Conservation (phyloP, 1,139 yeast genomes). For the Fermentozyma sake region DNA sequence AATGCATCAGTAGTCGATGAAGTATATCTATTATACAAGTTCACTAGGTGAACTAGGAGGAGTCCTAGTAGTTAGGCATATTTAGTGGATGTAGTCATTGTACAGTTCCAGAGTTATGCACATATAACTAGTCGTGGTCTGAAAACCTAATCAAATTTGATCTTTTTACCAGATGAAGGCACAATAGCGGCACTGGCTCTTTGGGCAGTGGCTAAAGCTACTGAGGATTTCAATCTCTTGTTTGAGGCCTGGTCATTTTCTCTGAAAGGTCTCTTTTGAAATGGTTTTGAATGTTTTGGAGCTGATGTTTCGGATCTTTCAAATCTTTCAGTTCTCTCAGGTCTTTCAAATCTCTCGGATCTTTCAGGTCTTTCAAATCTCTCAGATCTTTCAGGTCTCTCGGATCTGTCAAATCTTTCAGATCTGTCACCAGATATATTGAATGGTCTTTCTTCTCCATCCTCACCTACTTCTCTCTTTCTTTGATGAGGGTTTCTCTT, state of each 20-base stretch:
- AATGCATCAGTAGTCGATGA: no score
- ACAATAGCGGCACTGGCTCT: constrained; percentile 90
- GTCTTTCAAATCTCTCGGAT: constrained; percentile 3
- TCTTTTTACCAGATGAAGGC: constrained; percentile 85
- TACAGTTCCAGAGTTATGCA: no score
- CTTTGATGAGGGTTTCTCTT: constrained; percentile 55
- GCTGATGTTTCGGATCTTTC: constrained; percentile 2
- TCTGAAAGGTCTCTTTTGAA: constrained; percentile 15
- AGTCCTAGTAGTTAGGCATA: no score
- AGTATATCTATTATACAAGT: constrained; percentile 3
- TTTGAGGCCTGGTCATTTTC: constrained; percentile 14
- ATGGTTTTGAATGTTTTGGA: constrained; percentile 7
- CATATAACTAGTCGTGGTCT: neutral
- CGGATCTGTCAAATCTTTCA: constrained; percentile 8
- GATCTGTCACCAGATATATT: constrained; percentile 8
- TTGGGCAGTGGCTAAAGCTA: constrained; percentile 84
- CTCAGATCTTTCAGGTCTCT: constrained; percentile 5
- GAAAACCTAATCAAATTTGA: constrained; percentile 47
- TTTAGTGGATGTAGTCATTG: no score
- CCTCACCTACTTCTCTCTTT: constrained; percentile 21
- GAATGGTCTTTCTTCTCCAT: constrained; percentile 5
- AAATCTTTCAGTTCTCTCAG: constrained; percentile 8
- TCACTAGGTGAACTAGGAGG: no score
- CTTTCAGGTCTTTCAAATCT: constrained; percentile 5
- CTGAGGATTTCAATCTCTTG: constrained; percentile 69